Percentiles rank a stretch among this genome's conserved stretches.
Evolutionary conservation across 2,329 filamentous ascomycete genomes (phyloP).

Genomic region (Purpureocillium lavendulum): DNA sequence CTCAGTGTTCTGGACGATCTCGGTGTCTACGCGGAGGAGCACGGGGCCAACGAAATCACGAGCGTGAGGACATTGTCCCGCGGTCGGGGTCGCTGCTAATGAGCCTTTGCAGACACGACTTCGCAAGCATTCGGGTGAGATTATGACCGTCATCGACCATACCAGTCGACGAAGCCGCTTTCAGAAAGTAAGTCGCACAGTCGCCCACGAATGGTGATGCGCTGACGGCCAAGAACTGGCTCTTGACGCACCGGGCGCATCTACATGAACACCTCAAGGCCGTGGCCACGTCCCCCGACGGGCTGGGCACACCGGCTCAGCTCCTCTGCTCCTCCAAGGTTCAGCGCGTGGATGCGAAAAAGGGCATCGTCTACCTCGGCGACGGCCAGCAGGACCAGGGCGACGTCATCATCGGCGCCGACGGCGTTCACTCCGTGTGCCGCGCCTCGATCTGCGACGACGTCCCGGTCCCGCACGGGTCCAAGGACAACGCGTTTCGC

Average conservation of each 20-base stretch:
- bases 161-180: background rate
- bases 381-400: background rate
- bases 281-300: background rate
- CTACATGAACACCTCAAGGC: background rate
- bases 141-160: background rate
- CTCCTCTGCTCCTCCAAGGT: background rate
- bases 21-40: slow-evolving; percentile 24
- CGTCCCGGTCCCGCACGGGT: background rate
- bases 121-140: background rate
- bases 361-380: background rate
- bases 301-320: background rate
- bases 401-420: background rate
- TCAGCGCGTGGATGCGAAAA: background rate
- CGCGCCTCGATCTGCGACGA: slow-evolving; percentile 48
- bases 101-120: background rate
- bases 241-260: background rate
- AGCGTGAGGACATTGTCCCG: background rate
- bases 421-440: slow-evolving; percentile 15
- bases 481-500: too few species aligned
- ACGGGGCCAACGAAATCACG: slow-evolving; percentile 15
- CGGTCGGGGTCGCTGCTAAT: background rate
- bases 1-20: slow-evolving; percentile 41
- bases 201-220: too few species aligned
- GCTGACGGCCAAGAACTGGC: background rate
- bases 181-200: background rate